Base-by-base conservation (phyloP, 805 yeast species). In the Ogataea methylovora region DNA sequence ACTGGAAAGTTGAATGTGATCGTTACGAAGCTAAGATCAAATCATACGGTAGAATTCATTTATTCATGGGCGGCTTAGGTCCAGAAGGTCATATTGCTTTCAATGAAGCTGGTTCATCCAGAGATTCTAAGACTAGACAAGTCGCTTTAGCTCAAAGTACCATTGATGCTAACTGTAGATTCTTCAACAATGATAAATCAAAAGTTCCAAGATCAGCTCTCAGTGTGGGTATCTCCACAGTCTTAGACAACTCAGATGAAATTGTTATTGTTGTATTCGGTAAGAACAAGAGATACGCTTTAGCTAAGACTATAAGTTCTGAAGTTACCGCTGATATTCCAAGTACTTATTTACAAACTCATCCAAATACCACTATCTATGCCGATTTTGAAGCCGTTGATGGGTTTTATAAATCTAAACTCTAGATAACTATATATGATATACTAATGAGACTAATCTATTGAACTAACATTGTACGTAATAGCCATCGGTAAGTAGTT, bases 31-130 rank as follows among this genome's bases (percentile, higher is more conserved):
- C 49, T 20, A 62, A 67, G 42, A 73, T 74, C 48, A 60, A 58
- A 40, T 42, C 46, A 23, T 65, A 58, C 40, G 79, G 78, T 12
- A 60, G 69, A 27, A 71, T 74, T 39, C 62, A 74, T 45, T 54
- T 74, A 34, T 74, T 73, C 43, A 46, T 74, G 45, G 79, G 79
- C 5, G 81, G 79, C 2, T 57, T 74, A 45, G 79, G 81, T 1
- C 73, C 76, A 12, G 75, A 74, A 45, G 80, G 79, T 21, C 79
- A 74, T 49, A 58, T 74, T 44, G 79, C 80, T 2, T 74, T 74
- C 46, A 74, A 74, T 52, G 79, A 74, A 53, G 60, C 67, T 13
- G 80, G 80, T 8, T 69, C 76, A 5, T 19, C 61, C 2, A 61
- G 73, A 37, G 50, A 53, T 38, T 62, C 72, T 8, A 50, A 37